Evolutionary conservation across 176 grass and related monocot genomes (phyloP), one percentile per base, ranked within the genome.

Genomic region (Bromus sterilis): DNA sequence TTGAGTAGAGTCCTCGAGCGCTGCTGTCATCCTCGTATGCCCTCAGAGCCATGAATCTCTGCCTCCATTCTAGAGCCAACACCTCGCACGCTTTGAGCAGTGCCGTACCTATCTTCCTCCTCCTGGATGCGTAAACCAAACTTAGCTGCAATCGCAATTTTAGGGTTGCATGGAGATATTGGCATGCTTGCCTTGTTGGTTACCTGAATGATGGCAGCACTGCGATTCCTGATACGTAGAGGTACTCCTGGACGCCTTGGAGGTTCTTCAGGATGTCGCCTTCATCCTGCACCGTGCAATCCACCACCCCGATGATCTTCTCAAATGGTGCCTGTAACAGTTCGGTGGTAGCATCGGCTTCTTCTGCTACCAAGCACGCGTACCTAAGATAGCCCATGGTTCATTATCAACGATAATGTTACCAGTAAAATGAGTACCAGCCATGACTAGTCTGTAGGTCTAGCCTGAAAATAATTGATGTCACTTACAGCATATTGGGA

Each of bases 151-250:
- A 11, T n/a, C n/a, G n/a, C n/a, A n/a, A n/a, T n/a, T n/a, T n/a
- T n/a, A n/a, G 18, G 23, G 36, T 30, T 55, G 35, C 4, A 35
- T 37, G 9, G 20, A 13, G 13, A n/a, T 20, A 8, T 20, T 42
- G 28, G n/a, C n/a, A n/a, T n/a, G n/a, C n/a, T n/a, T n/a, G n/a
- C n/a, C n/a, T n/a, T n/a, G 2, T n/a, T 79, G 14, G 7, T 56
- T 65, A 92, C 94, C 94, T 97, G 73, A 91, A 91, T 31, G 85
- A 85, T 30, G 77, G 85, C 36, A 97, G 75, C 14, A 94, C 94
- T 18, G 94, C 91, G 9, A 94, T 97, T 80, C 94, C 94, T 65
- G 94, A 97, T 56, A 97, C 78, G 6, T 92, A 97, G 57, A 97
- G 36, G 76, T 94, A 97, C 30, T 94, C 91, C 9, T 90, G 56